phyloP scores from a whole-genome alignment of 306 rosid genomes.

The Inga laurina region DNA sequence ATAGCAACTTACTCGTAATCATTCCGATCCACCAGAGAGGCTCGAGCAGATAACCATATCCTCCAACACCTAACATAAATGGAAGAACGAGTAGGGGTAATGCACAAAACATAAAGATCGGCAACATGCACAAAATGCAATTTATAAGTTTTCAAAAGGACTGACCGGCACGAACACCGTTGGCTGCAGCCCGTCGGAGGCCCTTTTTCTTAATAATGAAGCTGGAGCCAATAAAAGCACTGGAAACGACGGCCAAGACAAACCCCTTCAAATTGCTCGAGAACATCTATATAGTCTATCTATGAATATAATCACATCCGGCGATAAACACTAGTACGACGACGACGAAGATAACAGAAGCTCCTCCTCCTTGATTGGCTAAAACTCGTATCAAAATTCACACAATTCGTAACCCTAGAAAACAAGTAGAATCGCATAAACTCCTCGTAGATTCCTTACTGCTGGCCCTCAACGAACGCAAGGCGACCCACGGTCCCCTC shows the following conservation, averaged over 20 bases:
- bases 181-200: slow-evolving; percentile 64
- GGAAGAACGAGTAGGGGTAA: neutral
- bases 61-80: slow-evolving; percentile 64
- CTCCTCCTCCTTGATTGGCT: neutral
- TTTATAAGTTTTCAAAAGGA: neutral
- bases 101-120: neutral
- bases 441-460: neutral
- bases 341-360: neutral
- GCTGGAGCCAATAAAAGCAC: slow-evolving; percentile 88
- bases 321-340: neutral
- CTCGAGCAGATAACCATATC: slow-evolving; percentile 79
- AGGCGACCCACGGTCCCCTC: neutral
- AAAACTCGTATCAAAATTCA: neutral
- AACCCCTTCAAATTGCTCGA: slow-evolving; percentile 72
- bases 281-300: slow-evolving; percentile 42
- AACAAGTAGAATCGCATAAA: neutral
- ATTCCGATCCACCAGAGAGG: slow-evolving; percentile 97
- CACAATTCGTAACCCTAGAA: neutral
- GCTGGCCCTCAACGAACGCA: neutral
- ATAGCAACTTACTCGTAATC: slow-evolving; percentile 66
- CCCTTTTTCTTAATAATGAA: slow-evolving; percentile 92
- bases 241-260: slow-evolving; percentile 65
- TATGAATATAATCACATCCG: neutral
- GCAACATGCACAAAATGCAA: neutral
- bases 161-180: slow-evolving; percentile 67